These are phyloP conservation scores for Polyporus tsugae DNA, from an alignment of 1,284 basidiomycete species.

Conservation along the genomic window DNA sequence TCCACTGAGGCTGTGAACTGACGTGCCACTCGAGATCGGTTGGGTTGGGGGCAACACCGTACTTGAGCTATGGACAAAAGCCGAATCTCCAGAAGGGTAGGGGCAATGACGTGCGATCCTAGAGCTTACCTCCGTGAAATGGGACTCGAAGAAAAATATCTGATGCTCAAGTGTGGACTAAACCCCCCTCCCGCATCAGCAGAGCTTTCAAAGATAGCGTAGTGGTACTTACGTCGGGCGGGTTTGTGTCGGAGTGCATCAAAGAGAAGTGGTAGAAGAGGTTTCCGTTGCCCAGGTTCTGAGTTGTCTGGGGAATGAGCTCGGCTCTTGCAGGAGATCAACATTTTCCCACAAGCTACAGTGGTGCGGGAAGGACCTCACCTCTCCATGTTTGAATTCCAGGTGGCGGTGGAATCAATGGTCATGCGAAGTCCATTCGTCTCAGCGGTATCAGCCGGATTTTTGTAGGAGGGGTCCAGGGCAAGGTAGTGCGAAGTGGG, in stretches of 20 bases:
- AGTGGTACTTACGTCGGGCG: conserved; percentile 54
- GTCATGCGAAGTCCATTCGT: conserved; percentile 62
- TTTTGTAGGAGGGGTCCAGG: conserved; percentile 62
- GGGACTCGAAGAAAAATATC: conserved; percentile 69
- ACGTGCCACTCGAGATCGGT: conserved; percentile 64
- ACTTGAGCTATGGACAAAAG: conserved; percentile 53
- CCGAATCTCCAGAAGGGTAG: background rate
- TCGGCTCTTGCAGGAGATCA: conserved; percentile 51
- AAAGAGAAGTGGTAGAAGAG: conserved; percentile 74
- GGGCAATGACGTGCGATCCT: background rate
- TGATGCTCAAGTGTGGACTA: conserved; percentile 65
- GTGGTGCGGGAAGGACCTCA: conserved; percentile 8
- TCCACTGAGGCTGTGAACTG: conserved; percentile 56
- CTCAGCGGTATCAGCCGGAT: conserved; percentile 64
- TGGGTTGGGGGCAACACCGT: conserved; percentile 59
- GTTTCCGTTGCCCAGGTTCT: conserved; percentile 66
- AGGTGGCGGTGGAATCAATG: conserved; percentile 60
- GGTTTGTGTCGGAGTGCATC: conserved; percentile 55
- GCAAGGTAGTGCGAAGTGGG: conserved; percentile 64
- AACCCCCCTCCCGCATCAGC: background rate
- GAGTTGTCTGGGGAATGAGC: conserved; percentile 65
- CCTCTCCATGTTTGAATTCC: conserved; percentile 56
- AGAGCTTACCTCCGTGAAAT: conserved; percentile 62
- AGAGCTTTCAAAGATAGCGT: background rate
- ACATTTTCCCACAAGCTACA: background rate